Base-by-base conservation (phyloP, 1,139 yeast genomes). In the Lodderomyces beijingensis region DNA sequence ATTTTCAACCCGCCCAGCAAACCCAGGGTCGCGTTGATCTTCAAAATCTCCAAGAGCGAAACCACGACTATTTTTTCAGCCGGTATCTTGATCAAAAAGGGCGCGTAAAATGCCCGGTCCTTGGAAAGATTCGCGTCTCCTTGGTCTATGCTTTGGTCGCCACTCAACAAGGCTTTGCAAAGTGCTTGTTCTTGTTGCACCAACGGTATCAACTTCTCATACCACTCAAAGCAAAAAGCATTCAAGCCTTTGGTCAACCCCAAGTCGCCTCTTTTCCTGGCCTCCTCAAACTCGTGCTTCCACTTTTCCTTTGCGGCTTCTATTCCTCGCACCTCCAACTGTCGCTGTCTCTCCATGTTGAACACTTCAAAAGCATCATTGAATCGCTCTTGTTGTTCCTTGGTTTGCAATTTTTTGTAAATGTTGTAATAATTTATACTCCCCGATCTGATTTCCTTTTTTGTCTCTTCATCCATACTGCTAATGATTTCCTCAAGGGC, bases 291-390 rank as follows among this genome's bases (percentile, higher is more conserved):
- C 44, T 82, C 91, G 46, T 79, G 81, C 50, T 77, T 80, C 97
- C 97, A 91, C 53, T 84, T 82, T 49, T 80, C 86, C 42, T 74
- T 77, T 0, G 97, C 95, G 3, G 91, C 91, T 45, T 84, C 91
- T 7, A 83, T 69, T 4, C 95, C 93, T 39, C 83, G 71, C 21
- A 78, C 69, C 53, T 91, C 98, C 27, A 91, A 57, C 30, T 73
- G 72, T 36, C 76, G 64, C 54, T 91, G 96, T 50, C 98, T 76
- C 16, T 75, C 76, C 36, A 73, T 74, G 43, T 91, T 89, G 47
- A 81, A 76, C 1, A 65, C 58, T 41, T 86, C 88, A 35, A 89
- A 59, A 0, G 79, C 74, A 18, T 63, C 65, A 45, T 85, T 83
- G 54, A 87, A 87, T 37, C 62, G 58, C 3, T 45, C 55, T 34